Conservation (phyloP, 306 rosid species). For the Styphnolobium japonicum region DNA sequence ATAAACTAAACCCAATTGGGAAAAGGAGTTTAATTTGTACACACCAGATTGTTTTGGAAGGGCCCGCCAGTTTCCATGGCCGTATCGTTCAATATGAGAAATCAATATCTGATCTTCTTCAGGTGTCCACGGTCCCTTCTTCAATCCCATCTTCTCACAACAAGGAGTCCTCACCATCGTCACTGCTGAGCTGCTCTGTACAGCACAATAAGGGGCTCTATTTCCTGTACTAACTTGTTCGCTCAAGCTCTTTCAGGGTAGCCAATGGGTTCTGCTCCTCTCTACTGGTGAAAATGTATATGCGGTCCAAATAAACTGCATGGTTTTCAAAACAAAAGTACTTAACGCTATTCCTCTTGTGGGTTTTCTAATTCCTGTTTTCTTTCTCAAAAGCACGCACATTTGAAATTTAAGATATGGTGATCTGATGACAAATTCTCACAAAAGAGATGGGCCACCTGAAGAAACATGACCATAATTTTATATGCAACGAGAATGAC, state of each 20-base stretch:
- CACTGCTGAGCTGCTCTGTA: background rate
- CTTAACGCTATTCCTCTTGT: background rate
- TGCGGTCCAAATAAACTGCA: slow-evolving; percentile 23
- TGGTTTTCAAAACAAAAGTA: slow-evolving; percentile 28
- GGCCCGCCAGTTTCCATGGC: slow-evolving; percentile 89
- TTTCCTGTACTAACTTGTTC: background rate
- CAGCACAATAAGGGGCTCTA: background rate
- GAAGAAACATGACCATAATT: background rate
- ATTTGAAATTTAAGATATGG: slow-evolving; percentile 22
- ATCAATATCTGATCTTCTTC: slow-evolving; percentile 68
- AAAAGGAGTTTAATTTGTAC: background rate
- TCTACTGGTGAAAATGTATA: background rate
- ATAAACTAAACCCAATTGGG: background rate
- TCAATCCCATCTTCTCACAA: slow-evolving; percentile 74
- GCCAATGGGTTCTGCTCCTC: background rate
- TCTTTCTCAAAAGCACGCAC: slow-evolving; percentile 14
- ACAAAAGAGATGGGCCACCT: slow-evolving; percentile 14
- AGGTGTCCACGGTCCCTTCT: slow-evolving; percentile 81
- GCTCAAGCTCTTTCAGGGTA: background rate
- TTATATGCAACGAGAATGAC: background rate
- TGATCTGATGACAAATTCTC: slow-evolving; percentile 3
- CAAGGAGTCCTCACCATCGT: slow-evolving; percentile 77
- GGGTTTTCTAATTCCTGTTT: background rate
- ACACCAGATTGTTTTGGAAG: slow-evolving; percentile 84
- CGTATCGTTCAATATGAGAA: slow-evolving; percentile 45